Evolutionary conservation across 441 rosid genomes (phyloP).

Genomic region (Kokia cookei): DNA sequence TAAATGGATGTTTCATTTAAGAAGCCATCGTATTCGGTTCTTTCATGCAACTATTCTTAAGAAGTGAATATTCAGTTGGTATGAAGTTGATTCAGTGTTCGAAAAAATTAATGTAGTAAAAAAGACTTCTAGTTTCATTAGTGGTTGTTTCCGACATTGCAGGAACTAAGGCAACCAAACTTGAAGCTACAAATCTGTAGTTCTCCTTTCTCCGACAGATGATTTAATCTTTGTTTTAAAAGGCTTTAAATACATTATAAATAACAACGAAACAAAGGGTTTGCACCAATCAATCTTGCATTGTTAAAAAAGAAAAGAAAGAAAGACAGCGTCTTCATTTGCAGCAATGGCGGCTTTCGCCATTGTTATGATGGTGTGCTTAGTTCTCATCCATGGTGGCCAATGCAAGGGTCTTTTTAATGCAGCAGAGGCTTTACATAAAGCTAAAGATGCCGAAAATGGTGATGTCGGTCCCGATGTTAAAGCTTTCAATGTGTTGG

Average conservation of each 20-base stretch:
- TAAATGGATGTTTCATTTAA: too few species aligned
- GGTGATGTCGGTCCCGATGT: constrained; percentile 14
- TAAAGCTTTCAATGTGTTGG: constrained; percentile 38
- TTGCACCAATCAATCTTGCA: not conserved
- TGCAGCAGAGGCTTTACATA: not conserved
- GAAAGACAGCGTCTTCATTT: constrained; percentile 4
- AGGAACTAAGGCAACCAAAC: not conserved
- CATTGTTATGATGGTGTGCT: constrained; percentile 21
- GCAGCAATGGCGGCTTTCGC: constrained; percentile 14
- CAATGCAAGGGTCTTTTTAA: constrained; percentile 3
- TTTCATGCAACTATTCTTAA: not conserved
- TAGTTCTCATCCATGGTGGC: constrained; percentile 5
- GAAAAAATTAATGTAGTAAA: not conserved
- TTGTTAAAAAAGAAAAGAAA: not conserved
- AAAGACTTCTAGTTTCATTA: not conserved
- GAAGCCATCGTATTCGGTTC: not conserved
- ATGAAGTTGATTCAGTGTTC: not conserved
- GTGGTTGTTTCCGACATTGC: not conserved
- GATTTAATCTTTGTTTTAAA: not conserved
- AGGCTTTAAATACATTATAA: constrained; percentile 7
- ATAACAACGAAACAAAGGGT: constrained; percentile 8
- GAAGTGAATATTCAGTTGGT: not conserved
- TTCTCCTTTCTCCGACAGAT: not conserved
- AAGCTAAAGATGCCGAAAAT: not conserved
- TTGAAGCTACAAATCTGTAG: not conserved